Conservation (phyloP, 257 asterid species). For the Nicotiana attenuata region DNA sequence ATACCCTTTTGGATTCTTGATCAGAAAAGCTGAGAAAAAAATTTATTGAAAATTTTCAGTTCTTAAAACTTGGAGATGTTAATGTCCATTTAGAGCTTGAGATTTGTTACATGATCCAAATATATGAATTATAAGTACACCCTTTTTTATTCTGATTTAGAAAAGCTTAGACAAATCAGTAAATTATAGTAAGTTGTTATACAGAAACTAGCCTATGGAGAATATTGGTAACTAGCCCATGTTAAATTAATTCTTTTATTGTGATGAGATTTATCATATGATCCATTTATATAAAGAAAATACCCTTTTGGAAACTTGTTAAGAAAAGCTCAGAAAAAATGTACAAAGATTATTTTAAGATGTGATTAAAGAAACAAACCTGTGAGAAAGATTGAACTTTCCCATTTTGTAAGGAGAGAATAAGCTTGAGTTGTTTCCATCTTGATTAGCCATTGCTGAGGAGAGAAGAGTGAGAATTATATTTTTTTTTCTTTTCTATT, state of each 20-base stretch:
- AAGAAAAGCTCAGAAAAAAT: background rate
- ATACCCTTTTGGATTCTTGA: background rate
- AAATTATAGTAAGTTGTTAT: background rate
- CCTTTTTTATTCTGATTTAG: background rate
- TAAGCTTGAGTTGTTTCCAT: slow-evolving; percentile 33
- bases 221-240: background rate
- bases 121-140: background rate
- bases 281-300: background rate
- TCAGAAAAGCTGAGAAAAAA: no score
- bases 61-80: no score
- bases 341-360: no score
- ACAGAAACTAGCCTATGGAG: no score
- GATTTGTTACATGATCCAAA: background rate
- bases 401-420: slow-evolving; percentile 91
- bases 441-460: slow-evolving; percentile 43
- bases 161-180: background rate
- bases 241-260: background rate
- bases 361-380: slow-evolving; percentile 26
- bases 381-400: slow-evolving; percentile 74
- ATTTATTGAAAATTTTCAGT: no score
- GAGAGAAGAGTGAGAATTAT: background rate
- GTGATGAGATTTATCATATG: background rate
- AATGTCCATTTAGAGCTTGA: background rate
- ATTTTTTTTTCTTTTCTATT: background rate
- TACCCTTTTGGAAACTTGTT: background rate